Evolutionary conservation across 2,329 filamentous ascomycete genomes (phyloP), one percentile per base, ranked within the genome.

Genomic region (Ceratocystis diversiconidia): DNA sequence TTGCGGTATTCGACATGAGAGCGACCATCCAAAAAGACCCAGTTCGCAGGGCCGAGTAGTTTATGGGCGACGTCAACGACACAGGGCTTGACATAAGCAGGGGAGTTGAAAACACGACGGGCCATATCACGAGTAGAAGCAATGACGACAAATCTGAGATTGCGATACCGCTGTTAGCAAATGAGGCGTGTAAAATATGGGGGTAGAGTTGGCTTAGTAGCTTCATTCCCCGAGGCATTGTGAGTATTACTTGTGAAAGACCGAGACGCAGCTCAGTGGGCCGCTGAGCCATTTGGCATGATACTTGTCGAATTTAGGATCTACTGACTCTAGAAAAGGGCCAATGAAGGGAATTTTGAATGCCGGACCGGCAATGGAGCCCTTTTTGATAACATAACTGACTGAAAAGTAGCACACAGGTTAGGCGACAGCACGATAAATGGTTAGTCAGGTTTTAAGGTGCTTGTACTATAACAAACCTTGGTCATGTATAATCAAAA

Each of bases 11-110:
- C 94, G 70, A 96, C 90, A 72, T 99, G 94, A 48, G 86, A 85
- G 78, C 92, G 95, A 73, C 94, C 94, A 73, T 97, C 92, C 70
- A 99, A 80, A 78, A 97, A 97, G 19, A 97, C 94, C 90, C 92
- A 99, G 79, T 96, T 96, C 72, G 88, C 87, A 68, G 86, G 83
- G 67, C 94, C 89, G 63, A 99, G 85, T 62, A 99, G 88, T 79
- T 97, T 97, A 77, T 90, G 86, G 22, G 94, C 94, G 67, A 87
- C 85, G 74, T 97, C 92, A 69, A 99, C 94, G 68, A 99, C 92
- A 73, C 92, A 97, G 52, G 94, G 94, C 79, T 96, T 96, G 74
- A 95, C 91, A 73, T 86, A 97, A 63, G 78, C 75, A 30, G 94
- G 94, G 22, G 92, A 95, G 77, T 96, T 97, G 83, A 97, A 92